phyloP scores from a whole-genome alignment of 2,329 filamentous ascomycete species.

The Fusarium udum region DNA sequence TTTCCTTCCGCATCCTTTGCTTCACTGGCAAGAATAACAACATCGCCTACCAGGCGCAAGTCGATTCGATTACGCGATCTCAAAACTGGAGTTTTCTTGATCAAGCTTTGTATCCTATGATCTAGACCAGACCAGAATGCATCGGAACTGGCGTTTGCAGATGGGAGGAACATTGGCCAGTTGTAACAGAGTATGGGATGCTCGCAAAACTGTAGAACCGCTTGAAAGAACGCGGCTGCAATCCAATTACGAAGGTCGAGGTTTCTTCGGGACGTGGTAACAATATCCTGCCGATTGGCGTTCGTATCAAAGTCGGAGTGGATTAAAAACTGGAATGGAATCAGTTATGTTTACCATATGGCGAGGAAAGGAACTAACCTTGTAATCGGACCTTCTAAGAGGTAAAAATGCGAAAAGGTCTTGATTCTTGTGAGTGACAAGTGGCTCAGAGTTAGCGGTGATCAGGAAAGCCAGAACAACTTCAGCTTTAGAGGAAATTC shows the following conservation, averaged over 20 bases:
- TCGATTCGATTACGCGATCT: not conserved
- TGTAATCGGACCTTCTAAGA: not conserved
- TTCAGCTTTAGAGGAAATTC: not conserved
- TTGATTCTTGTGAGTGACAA: not conserved
- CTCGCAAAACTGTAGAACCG: conserved; percentile 23
- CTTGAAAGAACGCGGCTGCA: not conserved
- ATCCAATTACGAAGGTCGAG: not conserved
- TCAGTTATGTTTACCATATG: rapidly evolving
- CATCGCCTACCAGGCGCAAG: not conserved
- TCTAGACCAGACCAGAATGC: conserved; percentile 13
- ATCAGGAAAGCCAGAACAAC: conserved; percentile 28
- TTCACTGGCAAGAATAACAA: not conserved
- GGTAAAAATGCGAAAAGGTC: not conserved
- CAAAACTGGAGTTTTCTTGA: conserved; percentile 1
- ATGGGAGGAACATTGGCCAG: conserved; percentile 22
- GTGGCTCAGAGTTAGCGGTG: not conserved
- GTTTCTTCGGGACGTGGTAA: not conserved
- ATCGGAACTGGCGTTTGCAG: not conserved
- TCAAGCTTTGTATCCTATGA: not conserved
- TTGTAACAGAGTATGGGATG: conserved; percentile 12
- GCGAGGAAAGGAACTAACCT: not conserved
- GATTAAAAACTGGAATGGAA: not conserved
- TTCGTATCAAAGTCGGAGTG: not conserved
- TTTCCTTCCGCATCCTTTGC: not conserved
- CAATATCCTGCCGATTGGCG: not conserved